These are phyloP conservation scores for Solanum hybrid DNA, from an alignment of 305 asterid species.

Conservation along the genomic window DNA sequence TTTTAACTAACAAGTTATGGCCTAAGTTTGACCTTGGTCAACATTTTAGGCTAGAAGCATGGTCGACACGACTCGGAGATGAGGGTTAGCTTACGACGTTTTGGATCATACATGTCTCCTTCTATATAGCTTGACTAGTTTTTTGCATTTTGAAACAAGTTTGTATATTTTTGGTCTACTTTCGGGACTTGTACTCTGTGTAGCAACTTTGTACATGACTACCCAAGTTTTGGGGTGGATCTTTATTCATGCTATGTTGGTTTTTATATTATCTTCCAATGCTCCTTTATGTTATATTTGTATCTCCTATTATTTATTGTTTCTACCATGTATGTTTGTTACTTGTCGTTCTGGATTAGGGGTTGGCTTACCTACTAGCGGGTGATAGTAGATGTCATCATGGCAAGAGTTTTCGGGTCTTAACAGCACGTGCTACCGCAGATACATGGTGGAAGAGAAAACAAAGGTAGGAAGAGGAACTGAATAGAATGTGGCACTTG, in stretches of 20 bases:
- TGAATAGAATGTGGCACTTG: background rate
- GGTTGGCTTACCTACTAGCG: background rate
- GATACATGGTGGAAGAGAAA: background rate
- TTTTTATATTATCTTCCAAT: background rate
- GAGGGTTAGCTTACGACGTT: background rate
- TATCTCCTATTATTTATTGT: background rate
- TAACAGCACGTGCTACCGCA: background rate
- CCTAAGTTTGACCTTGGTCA: background rate
- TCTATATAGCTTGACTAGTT: background rate
- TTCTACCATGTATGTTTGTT: background rate
- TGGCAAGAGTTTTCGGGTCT: background rate
- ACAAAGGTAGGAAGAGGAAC: background rate
- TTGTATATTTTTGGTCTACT: background rate
- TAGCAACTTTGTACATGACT: background rate
- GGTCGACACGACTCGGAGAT: background rate
- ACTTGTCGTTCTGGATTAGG: background rate
- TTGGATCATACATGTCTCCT: background rate
- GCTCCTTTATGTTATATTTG: background rate
- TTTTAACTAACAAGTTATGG: background rate
- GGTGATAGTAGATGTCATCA: background rate
- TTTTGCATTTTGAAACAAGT: background rate
- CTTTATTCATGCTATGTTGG: background rate
- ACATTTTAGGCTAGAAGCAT: background rate
- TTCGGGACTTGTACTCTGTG: background rate
- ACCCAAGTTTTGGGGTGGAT: background rate